Evolutionary conservation across 2,329 filamentous ascomycete genomes (phyloP).

Genomic region (Penicillium griseofulvum): DNA sequence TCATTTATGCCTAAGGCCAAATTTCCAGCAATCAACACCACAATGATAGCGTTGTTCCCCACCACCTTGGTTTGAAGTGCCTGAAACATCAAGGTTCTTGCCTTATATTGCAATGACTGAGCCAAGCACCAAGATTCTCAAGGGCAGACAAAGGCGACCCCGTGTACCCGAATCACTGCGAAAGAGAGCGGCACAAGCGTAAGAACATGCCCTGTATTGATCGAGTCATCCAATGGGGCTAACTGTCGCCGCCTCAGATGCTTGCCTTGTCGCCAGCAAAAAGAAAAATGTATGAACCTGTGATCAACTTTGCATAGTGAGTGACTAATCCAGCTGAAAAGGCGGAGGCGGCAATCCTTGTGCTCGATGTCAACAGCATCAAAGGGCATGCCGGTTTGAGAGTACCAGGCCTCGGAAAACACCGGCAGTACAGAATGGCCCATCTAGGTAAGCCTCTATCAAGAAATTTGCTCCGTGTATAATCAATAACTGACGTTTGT

Average conservation of each 20-base stretch:
- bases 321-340: conserved; percentile 2
- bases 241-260: too few relatives aligned
- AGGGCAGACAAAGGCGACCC: conserved; percentile 8
- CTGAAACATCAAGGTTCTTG: too few relatives aligned
- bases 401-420: conserved; percentile 13
- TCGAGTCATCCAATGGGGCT: too few relatives aligned
- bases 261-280: conserved; percentile 49
- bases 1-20: not conserved
- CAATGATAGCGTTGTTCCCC: too few relatives aligned
- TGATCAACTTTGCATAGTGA: too few relatives aligned
- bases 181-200: conserved; percentile 26
- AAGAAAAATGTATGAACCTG: conserved; percentile 54
- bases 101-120: not conserved
- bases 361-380: conserved; percentile 47
- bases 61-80: too few relatives aligned
- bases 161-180: conserved; percentile 25
- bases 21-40: too few relatives aligned
- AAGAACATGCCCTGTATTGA: too few relatives aligned
- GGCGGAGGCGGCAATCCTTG: conserved; percentile 51
- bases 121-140: not conserved
- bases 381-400: conserved; percentile 47
- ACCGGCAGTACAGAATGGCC: not conserved
- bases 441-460: not conserved
- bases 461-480: too few relatives aligned
- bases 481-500: too few relatives aligned